Evolutionary conservation across 2,329 filamentous ascomycete species (phyloP), one percentile per base, ranked within the genome.

Genomic region (Diaporthe australafricana): DNA sequence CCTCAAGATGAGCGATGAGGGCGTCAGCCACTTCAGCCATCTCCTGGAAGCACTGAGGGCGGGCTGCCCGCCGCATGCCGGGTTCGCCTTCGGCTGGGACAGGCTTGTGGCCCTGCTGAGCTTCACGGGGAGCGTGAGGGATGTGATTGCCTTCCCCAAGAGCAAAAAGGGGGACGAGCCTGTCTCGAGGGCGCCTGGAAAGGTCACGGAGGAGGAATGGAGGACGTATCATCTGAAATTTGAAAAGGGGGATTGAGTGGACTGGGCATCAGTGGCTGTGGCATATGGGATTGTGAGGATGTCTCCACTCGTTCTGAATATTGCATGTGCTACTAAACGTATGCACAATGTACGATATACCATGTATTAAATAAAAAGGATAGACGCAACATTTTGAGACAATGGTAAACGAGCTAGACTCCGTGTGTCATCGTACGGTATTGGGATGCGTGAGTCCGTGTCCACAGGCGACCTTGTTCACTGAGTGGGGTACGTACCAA

Each of bases 71-170:
- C 97, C 96, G 0, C 96, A 99, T 79, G 95, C 96, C 0, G 96
- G 96, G 0, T 93, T 99, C 75, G 96, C 96, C 0, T 84, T 99
- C 20, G 96, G 96, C 0, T 98, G 98, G 80, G 96, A 99, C 80
- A 88, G 96, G 5, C 82, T 99, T 62, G 87, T 96, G 48, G 92
- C 96, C 0, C 85, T 98, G 0, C 89, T 99, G 86, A 89, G 92
- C 27, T 92, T 92, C 1, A 92, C 89, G 40, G 87, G 92, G 14
- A 95, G 92, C 1, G 92, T 99, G 3, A 87, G 94, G 72, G 96
- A 99, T 83, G 96, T 99, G 1, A 98, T 99, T 81, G 95, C 95
- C 0, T 99, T 99, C 79, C 97, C 96, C 0, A 99, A 99, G 86
- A 95, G 90, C 74, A 95, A 94, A 73, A 95, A 91, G 80, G 95